These are phyloP conservation scores for Bisporella sp. DNA, from an alignment of 2,329 filamentous ascomycete genomes.

Conservation along the genomic window DNA sequence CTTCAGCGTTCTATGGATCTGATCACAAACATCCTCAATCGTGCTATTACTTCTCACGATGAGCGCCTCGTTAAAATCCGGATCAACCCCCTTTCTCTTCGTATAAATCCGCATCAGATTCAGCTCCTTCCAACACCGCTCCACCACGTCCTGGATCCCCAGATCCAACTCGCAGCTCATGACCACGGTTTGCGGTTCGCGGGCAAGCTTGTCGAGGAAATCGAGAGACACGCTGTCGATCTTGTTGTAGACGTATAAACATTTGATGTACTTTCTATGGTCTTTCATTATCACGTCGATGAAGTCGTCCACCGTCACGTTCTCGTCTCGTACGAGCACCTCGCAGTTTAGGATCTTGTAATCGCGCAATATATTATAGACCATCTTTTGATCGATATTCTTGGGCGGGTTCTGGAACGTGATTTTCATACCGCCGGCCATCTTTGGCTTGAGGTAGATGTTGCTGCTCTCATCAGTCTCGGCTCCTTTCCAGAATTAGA, in stretches of 20 bases:
- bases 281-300: conserved; percentile 99
- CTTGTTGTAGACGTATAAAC: conserved; percentile 99
- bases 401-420: conserved; percentile 89
- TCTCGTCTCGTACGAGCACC: conserved; percentile 88
- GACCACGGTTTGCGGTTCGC: conserved; percentile 88
- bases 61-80: conserved; percentile 82
- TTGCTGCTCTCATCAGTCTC: conserved; percentile 48
- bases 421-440: conserved; percentile 97
- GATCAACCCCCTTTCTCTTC: conserved; percentile 88
- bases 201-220: conserved; percentile 84
- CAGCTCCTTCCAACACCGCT: conserved; percentile 91
- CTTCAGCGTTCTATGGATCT: conserved; percentile 88
- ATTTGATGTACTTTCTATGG: conserved; percentile 91
- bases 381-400: conserved; percentile 91
- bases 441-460: conserved; percentile 94
- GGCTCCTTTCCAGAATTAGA: background rate
- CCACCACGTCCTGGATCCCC: conserved; percentile 87
- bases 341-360: conserved; percentile 99
- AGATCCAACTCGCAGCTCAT: conserved; percentile 97
- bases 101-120: conserved; percentile 89
- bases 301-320: conserved; percentile 93
- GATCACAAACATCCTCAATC: conserved; percentile 95
- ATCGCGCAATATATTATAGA: conserved; percentile 94
- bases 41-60: conserved; percentile 85
- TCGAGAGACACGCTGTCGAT: conserved; percentile 93